Evolutionary conservation across 495 filamentous ascomycete species (phyloP).

Genomic region (Niebla homalea): DNA sequence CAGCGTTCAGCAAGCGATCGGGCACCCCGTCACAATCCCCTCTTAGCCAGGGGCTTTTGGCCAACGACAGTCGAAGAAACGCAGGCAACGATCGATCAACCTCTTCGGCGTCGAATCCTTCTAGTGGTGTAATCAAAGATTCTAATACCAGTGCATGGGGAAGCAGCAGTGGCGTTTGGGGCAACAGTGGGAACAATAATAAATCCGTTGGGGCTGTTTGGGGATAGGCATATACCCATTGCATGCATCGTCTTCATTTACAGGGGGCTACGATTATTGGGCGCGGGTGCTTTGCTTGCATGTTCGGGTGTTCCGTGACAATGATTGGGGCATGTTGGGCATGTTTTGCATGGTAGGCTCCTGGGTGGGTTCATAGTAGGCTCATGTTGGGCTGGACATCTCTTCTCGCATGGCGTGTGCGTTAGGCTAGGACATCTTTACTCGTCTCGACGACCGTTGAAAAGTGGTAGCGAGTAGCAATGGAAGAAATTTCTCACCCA

Average conservation of each 20-base stretch:
- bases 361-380: background rate
- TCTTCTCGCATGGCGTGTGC: background rate
- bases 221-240: background rate
- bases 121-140: slow-evolving; percentile 34
- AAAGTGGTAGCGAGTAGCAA: too few species aligned
- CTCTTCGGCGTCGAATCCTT: slow-evolving; percentile 49
- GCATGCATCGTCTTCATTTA: background rate
- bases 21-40: slow-evolving; percentile 86
- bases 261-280: background rate
- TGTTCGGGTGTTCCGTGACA: background rate
- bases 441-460: too few species aligned
- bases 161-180: slow-evolving; percentile 60
- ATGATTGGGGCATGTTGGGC: background rate
- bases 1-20: slow-evolving; percentile 59
- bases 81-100: slow-evolving; percentile 42
- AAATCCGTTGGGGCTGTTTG: slow-evolving; percentile 11
- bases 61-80: slow-evolving; percentile 27
- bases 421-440: background rate
- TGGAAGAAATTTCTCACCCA: too few species aligned
- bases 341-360: background rate
- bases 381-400: background rate
- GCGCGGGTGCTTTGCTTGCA: background rate
- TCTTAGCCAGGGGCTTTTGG: slow-evolving; percentile 63
- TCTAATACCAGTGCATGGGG: slow-evolving; percentile 55
- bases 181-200: slow-evolving; percentile 29